Percentiles rank a stretch among this genome's conserved stretches.
These are phyloP conservation scores for Parietaria judaica DNA, from an alignment of 306 rosid genomes.

Conservation along the genomic window DNA sequence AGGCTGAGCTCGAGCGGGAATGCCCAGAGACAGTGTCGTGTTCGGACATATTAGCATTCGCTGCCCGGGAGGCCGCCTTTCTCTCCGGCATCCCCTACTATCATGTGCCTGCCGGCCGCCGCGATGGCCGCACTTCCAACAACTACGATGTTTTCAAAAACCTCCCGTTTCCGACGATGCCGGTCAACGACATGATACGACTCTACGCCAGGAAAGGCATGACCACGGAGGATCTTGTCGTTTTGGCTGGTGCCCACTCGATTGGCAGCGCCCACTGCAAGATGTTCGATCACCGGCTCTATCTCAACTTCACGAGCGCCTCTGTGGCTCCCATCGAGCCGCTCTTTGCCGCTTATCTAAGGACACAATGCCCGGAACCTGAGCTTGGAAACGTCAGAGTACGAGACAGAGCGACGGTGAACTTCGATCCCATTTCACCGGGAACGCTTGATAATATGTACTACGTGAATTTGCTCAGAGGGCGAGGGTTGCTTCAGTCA, in stretches of 20 bases:
- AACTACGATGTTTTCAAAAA: slow-evolving; percentile 20
- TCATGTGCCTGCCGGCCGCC: slow-evolving; percentile 35
- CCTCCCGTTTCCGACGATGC: slow-evolving; percentile 30
- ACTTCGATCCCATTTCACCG: slow-evolving; percentile 45
- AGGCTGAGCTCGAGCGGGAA: slow-evolving; percentile 31
- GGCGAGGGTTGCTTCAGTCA: slow-evolving; percentile 28
- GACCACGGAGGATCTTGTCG: slow-evolving; percentile 39
- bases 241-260: slow-evolving; percentile 54
- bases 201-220: slow-evolving; percentile 34
- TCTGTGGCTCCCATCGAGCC: slow-evolving; percentile 24
- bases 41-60: slow-evolving; percentile 45
- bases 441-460: slow-evolving; percentile 35
- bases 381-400: background rate
- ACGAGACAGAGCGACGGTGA: slow-evolving; percentile 1
- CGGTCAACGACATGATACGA: slow-evolving; percentile 7
- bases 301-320: slow-evolving; percentile 3
- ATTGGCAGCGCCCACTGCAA: slow-evolving; percentile 41
- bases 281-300: slow-evolving; percentile 24
- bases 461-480: slow-evolving; percentile 25
- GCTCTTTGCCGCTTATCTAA: slow-evolving; percentile 6
- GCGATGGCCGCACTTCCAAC: slow-evolving; percentile 36
- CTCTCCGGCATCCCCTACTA: slow-evolving; percentile 25
- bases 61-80: slow-evolving; percentile 28
- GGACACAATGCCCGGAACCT: slow-evolving; percentile 14
- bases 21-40: slow-evolving; percentile 63